Percentiles rank a stretch among this genome's conserved stretches.
Evolutionary conservation across 805 yeast species (phyloP).

Genomic region (Candida palmyrensis): DNA sequence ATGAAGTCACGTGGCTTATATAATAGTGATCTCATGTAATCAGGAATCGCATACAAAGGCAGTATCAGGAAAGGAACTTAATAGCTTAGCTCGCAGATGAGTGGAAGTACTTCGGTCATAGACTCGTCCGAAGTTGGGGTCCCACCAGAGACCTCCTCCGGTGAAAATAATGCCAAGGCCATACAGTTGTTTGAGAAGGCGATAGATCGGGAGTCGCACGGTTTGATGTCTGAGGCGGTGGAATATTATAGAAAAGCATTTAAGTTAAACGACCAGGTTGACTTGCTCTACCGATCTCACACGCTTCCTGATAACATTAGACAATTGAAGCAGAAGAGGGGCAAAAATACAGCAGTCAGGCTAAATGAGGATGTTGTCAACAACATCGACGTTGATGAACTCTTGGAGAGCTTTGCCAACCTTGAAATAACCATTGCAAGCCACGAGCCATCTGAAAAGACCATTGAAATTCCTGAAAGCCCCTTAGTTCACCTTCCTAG

Average conservation of each 20-base stretch:
- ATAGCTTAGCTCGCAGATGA: conserved; percentile 7
- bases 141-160: conserved; percentile 19
- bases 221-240: conserved; percentile 80
- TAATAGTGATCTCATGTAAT: not conserved
- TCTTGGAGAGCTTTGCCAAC: conserved; percentile 32
- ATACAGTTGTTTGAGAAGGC: conserved; percentile 65
- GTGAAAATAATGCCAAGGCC: conserved; percentile 36
- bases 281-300: conserved; percentile 57
- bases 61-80: not conserved
- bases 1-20: conserved; percentile 4
- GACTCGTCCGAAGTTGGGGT: no score
- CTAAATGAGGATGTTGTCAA: conserved; percentile 34
- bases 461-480: conserved; percentile 13
- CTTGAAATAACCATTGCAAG: conserved; percentile 16
- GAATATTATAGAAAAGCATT: conserved; percentile 67
- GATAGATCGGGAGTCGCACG: conserved; percentile 63
- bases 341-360: conserved; percentile 23
- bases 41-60: not conserved
- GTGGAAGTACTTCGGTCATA: conserved; percentile 7
- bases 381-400: conserved; percentile 35
- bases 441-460: conserved; percentile 15
- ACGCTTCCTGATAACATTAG: conserved; percentile 39
- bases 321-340: conserved; percentile 17
- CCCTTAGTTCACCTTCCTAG: conserved; percentile 40
- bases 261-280: conserved; percentile 55